Conservation (phyloP, 805 yeast species). For the Debaryomyces prosopidis region DNA sequence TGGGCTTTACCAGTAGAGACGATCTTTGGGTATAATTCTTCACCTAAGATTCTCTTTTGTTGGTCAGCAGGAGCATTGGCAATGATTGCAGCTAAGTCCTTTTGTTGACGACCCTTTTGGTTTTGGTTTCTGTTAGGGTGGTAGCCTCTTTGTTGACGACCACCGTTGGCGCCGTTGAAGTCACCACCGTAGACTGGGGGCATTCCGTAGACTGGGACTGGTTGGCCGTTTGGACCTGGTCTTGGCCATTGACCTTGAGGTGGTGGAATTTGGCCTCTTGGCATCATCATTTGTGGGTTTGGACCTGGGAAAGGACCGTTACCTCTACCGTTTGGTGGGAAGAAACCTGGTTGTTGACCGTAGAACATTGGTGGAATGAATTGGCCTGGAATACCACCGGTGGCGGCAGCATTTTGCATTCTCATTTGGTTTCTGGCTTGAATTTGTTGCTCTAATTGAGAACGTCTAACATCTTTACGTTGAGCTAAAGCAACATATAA, state of each 20-base stretch:
- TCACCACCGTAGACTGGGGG: conserved; percentile 74
- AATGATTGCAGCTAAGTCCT: conserved; percentile 60
- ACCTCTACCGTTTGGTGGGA: conserved; percentile 83
- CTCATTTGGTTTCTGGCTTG: conserved; percentile 98
- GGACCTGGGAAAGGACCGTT: conserved; percentile 74
- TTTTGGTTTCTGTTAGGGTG: conserved; percentile 49
- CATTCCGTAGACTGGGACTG: conserved; percentile 77
- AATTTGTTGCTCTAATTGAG: conserved; percentile 95
- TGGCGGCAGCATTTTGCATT: conserved; percentile 94
- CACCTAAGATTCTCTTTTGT: conserved; percentile 97
- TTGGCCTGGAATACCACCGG: conserved; percentile 83
- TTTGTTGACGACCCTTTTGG: conserved; percentile 41
- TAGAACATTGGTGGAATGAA: conserved; percentile 85
- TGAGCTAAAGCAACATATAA: conserved; percentile 98
- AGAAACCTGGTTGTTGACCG: conserved; percentile 80
- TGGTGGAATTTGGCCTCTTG: conserved; percentile 66
- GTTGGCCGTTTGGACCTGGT: conserved; percentile 83
- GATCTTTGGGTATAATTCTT: conserved; percentile 92
- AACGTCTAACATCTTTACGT: conserved; percentile 96
- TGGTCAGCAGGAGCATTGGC: conserved; percentile 77
- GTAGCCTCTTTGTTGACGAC: conserved; percentile 61
- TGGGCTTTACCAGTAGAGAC: conserved; percentile 82
- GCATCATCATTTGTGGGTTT: conserved; percentile 78
- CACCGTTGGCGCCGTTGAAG: conserved; percentile 37
- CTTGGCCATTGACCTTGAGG: conserved; percentile 71